phyloP scores from a whole-genome alignment of 2,329 filamentous ascomycete species.

The Myriosclerotinia curreyana region DNA sequence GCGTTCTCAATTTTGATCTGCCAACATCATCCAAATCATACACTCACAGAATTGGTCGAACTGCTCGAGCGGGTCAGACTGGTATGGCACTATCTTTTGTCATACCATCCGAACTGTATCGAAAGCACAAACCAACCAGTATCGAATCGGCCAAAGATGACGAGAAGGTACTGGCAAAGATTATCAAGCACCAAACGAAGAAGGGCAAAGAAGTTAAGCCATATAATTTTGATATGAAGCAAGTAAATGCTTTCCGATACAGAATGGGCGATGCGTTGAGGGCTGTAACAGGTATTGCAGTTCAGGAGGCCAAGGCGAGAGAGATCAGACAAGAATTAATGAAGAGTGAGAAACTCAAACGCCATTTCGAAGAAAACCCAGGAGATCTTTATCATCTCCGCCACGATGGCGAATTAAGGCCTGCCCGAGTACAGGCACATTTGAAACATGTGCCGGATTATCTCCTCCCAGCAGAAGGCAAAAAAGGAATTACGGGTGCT shows the following conservation, averaged over 20 bases:
- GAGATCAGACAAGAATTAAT: slow-evolving; percentile 87
- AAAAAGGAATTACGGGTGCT: slow-evolving; percentile 61
- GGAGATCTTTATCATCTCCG: slow-evolving; percentile 81
- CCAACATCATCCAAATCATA: slow-evolving; percentile 86
- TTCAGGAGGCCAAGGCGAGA: slow-evolving; percentile 83
- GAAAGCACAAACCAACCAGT: slow-evolving; percentile 85
- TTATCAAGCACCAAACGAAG: slow-evolving; percentile 74
- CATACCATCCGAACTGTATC: slow-evolving; percentile 74
- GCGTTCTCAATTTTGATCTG: slow-evolving; percentile 95
- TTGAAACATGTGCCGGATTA: slow-evolving; percentile 95
- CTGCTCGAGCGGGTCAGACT: slow-evolving; percentile 82
- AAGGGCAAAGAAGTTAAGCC: slow-evolving; percentile 78
- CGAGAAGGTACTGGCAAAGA: slow-evolving; percentile 77
- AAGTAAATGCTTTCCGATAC: slow-evolving; percentile 91
- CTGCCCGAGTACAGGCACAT: slow-evolving; percentile 81
- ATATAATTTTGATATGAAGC: slow-evolving; percentile 92
- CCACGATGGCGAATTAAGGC: slow-evolving; percentile 83
- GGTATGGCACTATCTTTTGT: slow-evolving; percentile 97
- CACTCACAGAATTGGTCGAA: slow-evolving; percentile 94
- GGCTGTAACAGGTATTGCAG: slow-evolving; percentile 82
- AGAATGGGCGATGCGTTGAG: slow-evolving; percentile 89
- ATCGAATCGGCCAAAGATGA: slow-evolving; percentile 75
- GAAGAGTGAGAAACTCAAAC: slow-evolving; percentile 89
- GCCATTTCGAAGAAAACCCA: slow-evolving; percentile 97
- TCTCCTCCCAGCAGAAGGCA: slow-evolving; percentile 73